Evolutionary conservation across 2,329 filamentous ascomycete species (phyloP), one percentile per base, ranked within the genome.

Genomic region (Trichoderma hamatum): DNA sequence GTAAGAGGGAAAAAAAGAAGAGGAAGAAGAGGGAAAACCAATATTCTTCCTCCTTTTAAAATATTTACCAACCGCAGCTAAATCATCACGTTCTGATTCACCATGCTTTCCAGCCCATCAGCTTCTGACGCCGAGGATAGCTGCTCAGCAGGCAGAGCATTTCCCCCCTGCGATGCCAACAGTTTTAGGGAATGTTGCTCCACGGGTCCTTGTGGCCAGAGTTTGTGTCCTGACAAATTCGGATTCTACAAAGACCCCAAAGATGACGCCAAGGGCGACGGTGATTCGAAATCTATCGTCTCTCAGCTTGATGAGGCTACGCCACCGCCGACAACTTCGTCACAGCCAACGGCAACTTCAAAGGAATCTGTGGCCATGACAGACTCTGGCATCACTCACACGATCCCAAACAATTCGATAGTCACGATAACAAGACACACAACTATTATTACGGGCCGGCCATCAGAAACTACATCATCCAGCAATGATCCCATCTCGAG

Each of bases 181-280:
- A 70, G 71, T 36, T 84, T 82, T 71, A 68, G 62, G 3, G 84
- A 83, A 21, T 87, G 85, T 72, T 87, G 84, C 73, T 73, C 76
- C 16, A 73, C 78, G 16, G 74, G 84, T 70, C 80, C 84, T 19
- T 87, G 85, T 72, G 67, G 70, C 3, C 62, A 75, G 59, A 55
- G 67, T 3, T 71, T 68, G 7, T 83, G 81, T 68, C 79, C 78
- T 11, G 72, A 69, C 43, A 19, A 1, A 0, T 24, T 54, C 14
- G 30, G 28, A 16, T 54, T n/a, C 26, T 46, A 24, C 16, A 70
- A 63, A 36, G 56, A 66, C 16, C 19, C 51, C 16, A 58, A 55
- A 26, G 58, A 52, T 16, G 26, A 54, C 52, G n/a, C 14, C 26
- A 30, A 34, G 14, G 56, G 69, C 5, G 55, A 52, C 5, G 61